A percentile compares a stretch with the other conserved stretches of the same genome.
Evolutionary conservation across 306 rosid species (phyloP).

Genomic region (Rosa persica): DNA sequence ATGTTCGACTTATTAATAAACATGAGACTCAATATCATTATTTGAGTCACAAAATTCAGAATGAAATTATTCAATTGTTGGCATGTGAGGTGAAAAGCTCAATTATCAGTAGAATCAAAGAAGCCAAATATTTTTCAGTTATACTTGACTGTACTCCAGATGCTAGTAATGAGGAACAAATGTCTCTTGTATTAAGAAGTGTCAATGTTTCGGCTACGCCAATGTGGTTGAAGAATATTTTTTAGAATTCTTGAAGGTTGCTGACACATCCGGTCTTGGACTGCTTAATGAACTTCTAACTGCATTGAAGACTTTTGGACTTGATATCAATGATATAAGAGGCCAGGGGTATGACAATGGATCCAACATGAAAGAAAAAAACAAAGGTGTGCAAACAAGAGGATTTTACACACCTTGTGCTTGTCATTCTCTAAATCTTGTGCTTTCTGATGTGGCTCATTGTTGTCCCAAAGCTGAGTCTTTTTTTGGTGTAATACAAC

Average conservation of each 20-base stretch:
- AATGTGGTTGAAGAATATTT: background rate
- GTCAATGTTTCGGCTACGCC: background rate
- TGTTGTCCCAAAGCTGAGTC: constrained; percentile 3
- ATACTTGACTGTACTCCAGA: background rate
- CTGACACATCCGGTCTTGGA: background rate
- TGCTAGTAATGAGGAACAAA: background rate
- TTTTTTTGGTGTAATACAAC: background rate
- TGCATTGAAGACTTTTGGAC: background rate
- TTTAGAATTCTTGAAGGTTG: background rate
- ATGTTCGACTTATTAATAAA: background rate
- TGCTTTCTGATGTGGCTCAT: background rate
- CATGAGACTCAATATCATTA: too few species aligned
- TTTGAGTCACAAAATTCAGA: background rate
- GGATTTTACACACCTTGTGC: background rate
- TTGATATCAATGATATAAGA: background rate
- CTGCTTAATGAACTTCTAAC: background rate
- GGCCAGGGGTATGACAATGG: background rate
- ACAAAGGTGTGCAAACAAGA: background rate
- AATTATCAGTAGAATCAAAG: background rate
- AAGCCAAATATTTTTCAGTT: constrained; percentile 1
- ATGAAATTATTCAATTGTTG: background rate
- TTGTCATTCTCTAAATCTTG: background rate
- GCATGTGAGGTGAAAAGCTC: background rate
- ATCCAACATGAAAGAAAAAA: background rate
- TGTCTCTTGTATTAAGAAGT: background rate